Base-by-base conservation (phyloP, 345 rosid species). In the Geranium rotundifolium region DNA sequence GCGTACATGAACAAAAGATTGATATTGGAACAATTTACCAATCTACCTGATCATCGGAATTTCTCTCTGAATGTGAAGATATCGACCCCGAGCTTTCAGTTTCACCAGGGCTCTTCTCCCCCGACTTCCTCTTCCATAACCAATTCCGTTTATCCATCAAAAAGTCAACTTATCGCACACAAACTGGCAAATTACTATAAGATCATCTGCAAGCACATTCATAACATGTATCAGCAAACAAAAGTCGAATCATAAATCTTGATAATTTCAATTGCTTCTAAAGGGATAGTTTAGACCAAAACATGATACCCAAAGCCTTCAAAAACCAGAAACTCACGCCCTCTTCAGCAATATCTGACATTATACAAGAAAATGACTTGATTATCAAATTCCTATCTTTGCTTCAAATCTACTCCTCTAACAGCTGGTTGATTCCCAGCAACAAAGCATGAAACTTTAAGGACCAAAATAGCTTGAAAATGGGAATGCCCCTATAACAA, bases 91-190 rank as follows among this genome's bases (percentile, higher is more conserved):
- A 85, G 64, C 90, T 84, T 67, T 82, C 90, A 16, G 80, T 81
- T 73, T 82, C 90, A 62, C 91, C 86, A 1, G 81, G 78, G 80
- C 90, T 85, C 73, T 76, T 85, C 75, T 89, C 93, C 29, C 89
- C 85, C 59, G 87, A 70, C 61, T 73, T 86, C 77, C 75, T 84
- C 85, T 85, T 85, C 79, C 88, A 81, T 66, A 80, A 58, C 93
- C 93, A 86, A 71, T 82, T 84, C 34, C 79, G 69, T 78, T 88
- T 86, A 69, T 91, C 96, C 98, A 91, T 88, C 23, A 59, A 63
- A 54, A 67, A 34, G 20, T 67, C 61, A 56, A 63, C 46, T 4
- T 41, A 30, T 52, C 65, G 16, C 60, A 29, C 67, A 56, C 68
- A 56, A 69, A 64, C 65, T 67, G 77, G 65, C 74, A 63, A 77